Percentiles rank a stretch among this genome's conserved stretches.
Evolutionary conservation across 1,284 basidiomycete species (phyloP).

Genomic region (Cryptococcus sp.): DNA sequence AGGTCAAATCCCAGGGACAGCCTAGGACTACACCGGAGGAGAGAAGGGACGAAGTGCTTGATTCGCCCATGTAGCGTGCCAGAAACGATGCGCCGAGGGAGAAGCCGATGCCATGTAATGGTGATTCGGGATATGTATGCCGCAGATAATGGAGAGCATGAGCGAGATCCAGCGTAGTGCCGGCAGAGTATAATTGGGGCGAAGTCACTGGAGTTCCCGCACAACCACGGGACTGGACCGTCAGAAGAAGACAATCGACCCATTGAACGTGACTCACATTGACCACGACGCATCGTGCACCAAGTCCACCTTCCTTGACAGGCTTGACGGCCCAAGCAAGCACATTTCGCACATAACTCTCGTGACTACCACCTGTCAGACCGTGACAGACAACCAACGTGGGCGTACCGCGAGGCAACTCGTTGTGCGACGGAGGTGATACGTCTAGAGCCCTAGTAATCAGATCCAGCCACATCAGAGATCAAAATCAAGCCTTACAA

Average conservation of each 20-base stretch:
- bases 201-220: constrained; percentile 70
- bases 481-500: constrained; percentile 50
- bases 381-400: constrained; percentile 76
- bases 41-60: constrained; percentile 72
- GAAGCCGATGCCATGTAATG: constrained; percentile 83
- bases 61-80: constrained; percentile 85
- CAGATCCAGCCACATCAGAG: neutral
- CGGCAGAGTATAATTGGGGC: constrained; percentile 74
- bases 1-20: constrained; percentile 53
- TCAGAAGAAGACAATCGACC: neutral
- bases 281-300: constrained; percentile 80
- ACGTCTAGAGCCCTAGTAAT: constrained; percentile 57
- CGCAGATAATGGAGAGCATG: constrained; percentile 74
- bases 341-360: constrained; percentile 79
- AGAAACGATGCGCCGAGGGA: constrained; percentile 91
- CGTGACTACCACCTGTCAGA: constrained; percentile 82
- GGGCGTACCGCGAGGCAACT: constrained; percentile 62
- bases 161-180: constrained; percentile 77
- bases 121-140: constrained; percentile 69
- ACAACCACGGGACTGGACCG: constrained; percentile 72
- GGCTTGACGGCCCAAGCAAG: constrained; percentile 63
- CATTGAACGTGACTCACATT: constrained; percentile 52
- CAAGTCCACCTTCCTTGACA: constrained; percentile 69
- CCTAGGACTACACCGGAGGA: constrained; percentile 71
- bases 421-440: constrained; percentile 49